Percentiles rank a stretch among this genome's conserved stretches.
Evolutionary conservation across 257 asterid species (phyloP).

Genomic region (Nicotiana undulata): DNA sequence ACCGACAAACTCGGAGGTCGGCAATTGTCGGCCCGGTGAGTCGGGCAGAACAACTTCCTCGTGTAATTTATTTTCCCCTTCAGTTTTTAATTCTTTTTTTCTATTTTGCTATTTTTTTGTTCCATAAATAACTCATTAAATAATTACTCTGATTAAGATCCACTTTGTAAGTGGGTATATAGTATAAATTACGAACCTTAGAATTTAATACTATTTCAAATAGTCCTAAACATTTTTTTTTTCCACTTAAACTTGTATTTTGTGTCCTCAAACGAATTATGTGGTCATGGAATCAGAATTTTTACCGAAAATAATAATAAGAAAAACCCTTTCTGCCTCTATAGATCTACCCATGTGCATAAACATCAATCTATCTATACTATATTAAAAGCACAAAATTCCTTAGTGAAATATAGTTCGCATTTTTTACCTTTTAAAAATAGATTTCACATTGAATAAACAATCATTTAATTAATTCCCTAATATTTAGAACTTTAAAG

Average conservation of each 20-base stretch:
- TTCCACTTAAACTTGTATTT: background rate
- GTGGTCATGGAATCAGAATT: too few relatives aligned
- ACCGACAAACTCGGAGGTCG: constrained; percentile 70
- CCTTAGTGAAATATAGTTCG: too few relatives aligned
- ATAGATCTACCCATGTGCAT: too few relatives aligned
- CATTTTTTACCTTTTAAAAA: too few relatives aligned
- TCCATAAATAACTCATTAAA: background rate
- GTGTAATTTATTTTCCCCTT: background rate
- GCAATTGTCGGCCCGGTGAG: constrained; percentile 71
- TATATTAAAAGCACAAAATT: too few relatives aligned
- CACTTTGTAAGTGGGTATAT: background rate
- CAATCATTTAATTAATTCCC: too few relatives aligned
- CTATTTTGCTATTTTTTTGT: background rate
- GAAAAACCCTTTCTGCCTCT: too few relatives aligned
- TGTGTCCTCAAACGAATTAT: background rate
- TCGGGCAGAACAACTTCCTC: constrained; percentile 53
- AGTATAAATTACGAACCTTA: background rate
- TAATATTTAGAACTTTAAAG: too few relatives aligned
- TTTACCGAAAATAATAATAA: too few relatives aligned
- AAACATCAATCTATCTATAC: too few relatives aligned
- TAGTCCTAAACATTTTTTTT: constrained; percentile 22
- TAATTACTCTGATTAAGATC: background rate
- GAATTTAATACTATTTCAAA: constrained; percentile 30
- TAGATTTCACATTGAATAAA: too few relatives aligned
- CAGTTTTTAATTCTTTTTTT: constrained; percentile 7